Percentiles rank a stretch among this genome's conserved stretches.
Conservation (phyloP, 164 flowering plant species). For the Kingdonia uniflora region DNA sequence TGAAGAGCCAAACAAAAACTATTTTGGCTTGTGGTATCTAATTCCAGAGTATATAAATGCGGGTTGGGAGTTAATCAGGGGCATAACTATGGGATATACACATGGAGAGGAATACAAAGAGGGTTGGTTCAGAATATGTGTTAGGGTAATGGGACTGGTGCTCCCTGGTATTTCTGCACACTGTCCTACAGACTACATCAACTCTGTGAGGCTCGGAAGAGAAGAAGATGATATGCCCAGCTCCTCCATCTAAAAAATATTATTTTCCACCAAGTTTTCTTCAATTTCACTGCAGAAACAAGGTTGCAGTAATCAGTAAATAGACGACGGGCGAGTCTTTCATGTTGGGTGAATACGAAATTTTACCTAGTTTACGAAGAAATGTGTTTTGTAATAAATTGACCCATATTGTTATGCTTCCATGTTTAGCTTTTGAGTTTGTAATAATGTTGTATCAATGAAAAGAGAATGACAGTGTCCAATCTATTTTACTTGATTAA, state of each 20-base stretch:
- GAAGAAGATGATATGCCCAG: constrained; percentile 3
- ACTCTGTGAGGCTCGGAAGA: constrained; percentile 55
- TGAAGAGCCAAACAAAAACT: constrained; percentile 63
- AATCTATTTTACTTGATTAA: too few relatives aligned
- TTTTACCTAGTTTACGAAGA: too few relatives aligned
- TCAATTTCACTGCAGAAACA: too few relatives aligned
- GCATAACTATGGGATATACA: constrained; percentile 32
- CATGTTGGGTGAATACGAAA: too few relatives aligned
- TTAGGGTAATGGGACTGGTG: constrained; percentile 41
- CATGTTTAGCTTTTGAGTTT: too few relatives aligned
- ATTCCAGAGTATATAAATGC: constrained; percentile 46
- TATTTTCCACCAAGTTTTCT: too few relatives aligned
- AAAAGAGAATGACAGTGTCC: too few relatives aligned
- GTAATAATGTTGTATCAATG: too few relatives aligned
- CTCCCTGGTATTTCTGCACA: constrained; percentile 66
- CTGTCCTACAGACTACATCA: constrained; percentile 45
- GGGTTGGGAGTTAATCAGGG: constrained; percentile 50
- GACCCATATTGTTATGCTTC: too few relatives aligned
- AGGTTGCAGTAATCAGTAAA: too few relatives aligned
- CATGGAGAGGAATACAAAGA: constrained; percentile 51
- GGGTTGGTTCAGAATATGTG: constrained; percentile 37
- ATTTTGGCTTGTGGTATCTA: constrained; percentile 25
- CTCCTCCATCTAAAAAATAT: background rate
- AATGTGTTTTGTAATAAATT: too few relatives aligned
- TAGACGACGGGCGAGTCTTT: too few relatives aligned